Evolutionary conservation across 805 yeast species (phyloP).

Genomic region (Sugiyamaella boreocaroliniensis): DNA sequence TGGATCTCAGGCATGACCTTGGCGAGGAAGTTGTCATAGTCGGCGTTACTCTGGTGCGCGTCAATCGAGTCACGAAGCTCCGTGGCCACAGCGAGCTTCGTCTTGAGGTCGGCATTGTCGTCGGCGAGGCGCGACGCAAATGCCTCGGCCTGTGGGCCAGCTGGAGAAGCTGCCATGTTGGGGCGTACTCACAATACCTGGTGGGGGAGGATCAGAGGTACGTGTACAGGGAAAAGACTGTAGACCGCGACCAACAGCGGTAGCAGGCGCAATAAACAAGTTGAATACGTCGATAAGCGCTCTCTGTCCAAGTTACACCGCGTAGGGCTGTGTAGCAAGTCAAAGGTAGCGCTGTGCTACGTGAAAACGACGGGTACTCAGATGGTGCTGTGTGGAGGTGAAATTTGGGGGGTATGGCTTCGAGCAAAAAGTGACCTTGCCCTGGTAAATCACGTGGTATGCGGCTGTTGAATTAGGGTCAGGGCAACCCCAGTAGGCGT

Average conservation of each 20-base stretch:
- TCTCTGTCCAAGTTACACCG: background rate
- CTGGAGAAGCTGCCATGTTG: background rate
- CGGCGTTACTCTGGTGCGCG: slow-evolving; percentile 71
- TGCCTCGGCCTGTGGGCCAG: slow-evolving; percentile 48
- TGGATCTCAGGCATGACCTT: slow-evolving; percentile 65
- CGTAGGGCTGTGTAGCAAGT: background rate
- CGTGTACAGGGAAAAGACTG: background rate
- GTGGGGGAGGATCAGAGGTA: too few relatives aligned
- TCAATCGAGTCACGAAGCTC: slow-evolving; percentile 86
- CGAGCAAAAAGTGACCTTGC: background rate
- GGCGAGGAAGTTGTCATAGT: slow-evolving; percentile 69
- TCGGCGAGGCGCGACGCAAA: slow-evolving; percentile 57
- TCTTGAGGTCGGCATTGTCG: slow-evolving; percentile 45
- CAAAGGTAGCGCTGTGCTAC: background rate
- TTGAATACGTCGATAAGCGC: background rate
- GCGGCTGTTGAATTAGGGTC: too few relatives aligned
- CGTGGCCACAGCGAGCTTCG: slow-evolving; percentile 62
- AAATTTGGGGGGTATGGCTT: background rate
- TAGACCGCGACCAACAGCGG: background rate
- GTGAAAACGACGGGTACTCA: background rate
- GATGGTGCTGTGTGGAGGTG: background rate
- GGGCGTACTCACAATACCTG: background rate
- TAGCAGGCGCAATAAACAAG: background rate
- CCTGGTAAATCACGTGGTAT: background rate
- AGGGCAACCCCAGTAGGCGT: too few relatives aligned